These are phyloP conservation scores for Pharnaceum exiguum DNA, from an alignment of 148 eudicot genomes.

Conservation along the genomic window DNA sequence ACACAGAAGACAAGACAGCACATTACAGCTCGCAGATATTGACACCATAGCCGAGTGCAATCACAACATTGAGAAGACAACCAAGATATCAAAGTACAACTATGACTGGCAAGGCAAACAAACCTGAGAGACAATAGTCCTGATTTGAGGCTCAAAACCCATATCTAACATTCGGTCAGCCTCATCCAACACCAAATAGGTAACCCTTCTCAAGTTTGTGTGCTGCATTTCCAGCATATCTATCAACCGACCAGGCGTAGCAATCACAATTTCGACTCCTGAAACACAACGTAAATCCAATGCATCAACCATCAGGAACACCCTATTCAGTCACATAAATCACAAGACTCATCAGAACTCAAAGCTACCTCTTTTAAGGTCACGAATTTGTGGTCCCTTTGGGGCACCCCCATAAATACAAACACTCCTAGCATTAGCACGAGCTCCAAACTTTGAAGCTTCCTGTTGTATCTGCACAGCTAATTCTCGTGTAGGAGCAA, in stretches of 20 bases:
- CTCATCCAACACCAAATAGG: constrained; percentile 93
- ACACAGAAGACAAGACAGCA: too few relatives aligned
- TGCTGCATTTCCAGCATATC: constrained; percentile 92
- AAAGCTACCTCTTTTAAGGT: constrained; percentile 70
- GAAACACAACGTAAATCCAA: constrained; percentile 10
- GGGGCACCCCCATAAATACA: constrained; percentile 99
- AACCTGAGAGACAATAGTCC: constrained; percentile 85
- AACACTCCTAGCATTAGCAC: constrained; percentile 64
- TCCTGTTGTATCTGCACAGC: constrained; percentile 98
- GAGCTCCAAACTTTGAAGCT: constrained; percentile 66
- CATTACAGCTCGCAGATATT: too few relatives aligned
- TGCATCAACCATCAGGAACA: neutral
- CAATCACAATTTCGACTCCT: constrained; percentile 98
- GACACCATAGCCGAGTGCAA: too few relatives aligned
- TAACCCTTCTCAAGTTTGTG: constrained; percentile 88
- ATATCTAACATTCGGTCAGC: constrained; percentile 99
- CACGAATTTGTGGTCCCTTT: constrained; percentile 97
- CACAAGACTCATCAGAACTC: neutral
- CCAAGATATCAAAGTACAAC: neutral
- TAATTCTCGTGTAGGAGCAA: constrained; percentile 97
- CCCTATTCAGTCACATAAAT: neutral
- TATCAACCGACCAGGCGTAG: constrained; percentile 93
- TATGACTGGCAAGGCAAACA: neutral
- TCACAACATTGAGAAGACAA: neutral
- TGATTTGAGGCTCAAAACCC: constrained; percentile 99